Percentiles rank a stretch among this genome's conserved stretches.
Evolutionary conservation across 345 rosid species (phyloP).

Genomic region (Ailanthus altissimus): DNA sequence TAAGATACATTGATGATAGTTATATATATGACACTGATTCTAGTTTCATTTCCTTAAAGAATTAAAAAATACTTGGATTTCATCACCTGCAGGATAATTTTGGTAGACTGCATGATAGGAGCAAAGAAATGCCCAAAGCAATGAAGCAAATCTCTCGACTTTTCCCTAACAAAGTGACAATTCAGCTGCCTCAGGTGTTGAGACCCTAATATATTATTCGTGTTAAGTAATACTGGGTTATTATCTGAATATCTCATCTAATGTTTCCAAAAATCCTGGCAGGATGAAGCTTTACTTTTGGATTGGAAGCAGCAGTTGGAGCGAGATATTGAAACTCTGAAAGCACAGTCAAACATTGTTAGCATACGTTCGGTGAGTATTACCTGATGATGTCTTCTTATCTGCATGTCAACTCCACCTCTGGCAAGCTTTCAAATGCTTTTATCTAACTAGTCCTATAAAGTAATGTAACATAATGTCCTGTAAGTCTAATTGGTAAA

Average conservation of each 20-base stretch:
- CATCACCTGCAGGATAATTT: slow-evolving; percentile 71
- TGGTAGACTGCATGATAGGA: slow-evolving; percentile 82
- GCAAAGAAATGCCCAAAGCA: slow-evolving; percentile 84
- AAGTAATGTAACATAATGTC: background rate
- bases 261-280: slow-evolving; percentile 30
- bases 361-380: slow-evolving; percentile 74
- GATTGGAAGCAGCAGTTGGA: slow-evolving; percentile 98
- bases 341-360: slow-evolving; percentile 72
- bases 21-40: background rate
- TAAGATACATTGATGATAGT: background rate
- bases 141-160: slow-evolving; percentile 89
- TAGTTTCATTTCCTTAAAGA: background rate
- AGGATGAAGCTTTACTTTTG: slow-evolving; percentile 89
- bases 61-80: slow-evolving; percentile 12
- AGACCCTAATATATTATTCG: slow-evolving; percentile 3
- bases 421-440: background rate
- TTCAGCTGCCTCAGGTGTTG: slow-evolving; percentile 94
- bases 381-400: background rate
- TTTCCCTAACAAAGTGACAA: slow-evolving; percentile 92
- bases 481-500: background rate
- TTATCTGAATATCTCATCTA: slow-evolving; percentile 22
- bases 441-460: background rate
- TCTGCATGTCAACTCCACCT: background rate
- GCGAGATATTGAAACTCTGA: slow-evolving; percentile 85
- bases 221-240: background rate